These are phyloP conservation scores for Gonapodya sp. DNA, from an alignment of 192 early-diverging fungal species.

Conservation along the genomic window DNA sequence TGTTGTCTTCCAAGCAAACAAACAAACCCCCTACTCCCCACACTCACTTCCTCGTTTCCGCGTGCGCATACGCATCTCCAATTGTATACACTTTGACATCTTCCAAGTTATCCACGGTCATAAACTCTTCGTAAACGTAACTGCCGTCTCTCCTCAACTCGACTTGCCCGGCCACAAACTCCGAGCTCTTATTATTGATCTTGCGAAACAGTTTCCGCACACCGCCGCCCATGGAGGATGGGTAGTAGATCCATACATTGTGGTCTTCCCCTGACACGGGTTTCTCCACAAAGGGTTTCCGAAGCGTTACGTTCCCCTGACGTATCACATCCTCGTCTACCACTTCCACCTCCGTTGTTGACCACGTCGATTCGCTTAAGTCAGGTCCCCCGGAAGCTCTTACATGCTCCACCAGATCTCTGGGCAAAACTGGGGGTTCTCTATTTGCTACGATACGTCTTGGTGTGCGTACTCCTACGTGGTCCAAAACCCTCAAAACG, in stretches of 20 bases:
- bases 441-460: slow-evolving; percentile 58
- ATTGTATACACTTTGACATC: slow-evolving; percentile 98
- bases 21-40: background rate
- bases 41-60: slow-evolving; percentile 83
- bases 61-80: slow-evolving; percentile 78
- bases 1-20: too few relatives aligned
- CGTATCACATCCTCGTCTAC: slow-evolving; percentile 61
- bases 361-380: slow-evolving; percentile 23
- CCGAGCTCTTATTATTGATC: slow-evolving; percentile 91
- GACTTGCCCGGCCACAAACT: slow-evolving; percentile 60
- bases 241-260: slow-evolving; percentile 95
- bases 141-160: slow-evolving; percentile 64
- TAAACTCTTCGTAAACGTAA: slow-evolving; percentile 92
- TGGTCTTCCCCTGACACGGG: slow-evolving; percentile 94
- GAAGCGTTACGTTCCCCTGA: slow-evolving; percentile 55
- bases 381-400: slow-evolving; percentile 36
- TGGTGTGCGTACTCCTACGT: slow-evolving; percentile 75
- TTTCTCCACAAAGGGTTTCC: slow-evolving; percentile 97
- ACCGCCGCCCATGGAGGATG: slow-evolving; percentile 68
- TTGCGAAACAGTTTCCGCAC: slow-evolving; percentile 70
- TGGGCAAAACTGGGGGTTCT: slow-evolving; percentile 49
- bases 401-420: slow-evolving; percentile 41
- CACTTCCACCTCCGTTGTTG: slow-evolving; percentile 16
- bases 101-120: slow-evolving; percentile 87
- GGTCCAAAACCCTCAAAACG: slow-evolving; percentile 69